Percentiles rank a stretch among this genome's conserved stretches.
These are phyloP conservation scores for Colletotrichum salicis DNA, from an alignment of 2,329 filamentous ascomycete genomes.

Conservation along the genomic window DNA sequence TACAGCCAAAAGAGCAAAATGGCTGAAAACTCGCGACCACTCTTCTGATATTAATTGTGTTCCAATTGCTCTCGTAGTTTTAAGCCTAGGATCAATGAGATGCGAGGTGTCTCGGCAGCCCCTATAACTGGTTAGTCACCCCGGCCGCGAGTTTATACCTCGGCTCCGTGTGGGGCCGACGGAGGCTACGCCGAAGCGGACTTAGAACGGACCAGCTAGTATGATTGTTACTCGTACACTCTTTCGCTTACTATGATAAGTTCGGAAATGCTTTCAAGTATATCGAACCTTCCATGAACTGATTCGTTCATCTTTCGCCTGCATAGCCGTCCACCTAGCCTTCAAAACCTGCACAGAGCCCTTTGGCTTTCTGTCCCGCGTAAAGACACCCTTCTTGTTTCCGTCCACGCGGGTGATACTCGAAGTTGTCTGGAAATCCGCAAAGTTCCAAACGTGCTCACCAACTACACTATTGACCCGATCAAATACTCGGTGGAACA, in stretches of 20 bases:
- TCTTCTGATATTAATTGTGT: neutral
- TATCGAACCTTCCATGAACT: neutral
- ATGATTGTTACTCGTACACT: neutral
- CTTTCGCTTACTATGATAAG: neutral
- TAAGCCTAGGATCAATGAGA: neutral
- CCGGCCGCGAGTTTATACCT: neutral
- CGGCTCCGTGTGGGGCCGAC: neutral
- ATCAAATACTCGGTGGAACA: slow-evolving; percentile 46
- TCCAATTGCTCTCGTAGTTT: neutral
- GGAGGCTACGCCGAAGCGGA: neutral
- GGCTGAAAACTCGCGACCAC: neutral
- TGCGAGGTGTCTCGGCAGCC: neutral
- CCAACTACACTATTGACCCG: slow-evolving; percentile 40
- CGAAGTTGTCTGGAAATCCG: slow-evolving; percentile 39
- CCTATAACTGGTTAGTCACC: neutral
- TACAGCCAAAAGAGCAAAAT: neutral
- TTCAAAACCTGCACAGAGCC: slow-evolving; percentile 34
- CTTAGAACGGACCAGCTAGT: neutral
- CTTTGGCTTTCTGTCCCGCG: slow-evolving; percentile 39
- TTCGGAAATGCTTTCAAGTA: neutral
- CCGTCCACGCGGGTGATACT: slow-evolving; percentile 38
- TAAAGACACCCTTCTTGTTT: slow-evolving; percentile 43
- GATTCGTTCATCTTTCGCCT: neutral
- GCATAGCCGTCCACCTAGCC: slow-evolving; percentile 31
- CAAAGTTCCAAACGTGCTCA: slow-evolving; percentile 44